These are phyloP conservation scores for Scytalidium sp. DNA, from an alignment of 2,329 filamentous ascomycete genomes.

Conservation along the genomic window DNA sequence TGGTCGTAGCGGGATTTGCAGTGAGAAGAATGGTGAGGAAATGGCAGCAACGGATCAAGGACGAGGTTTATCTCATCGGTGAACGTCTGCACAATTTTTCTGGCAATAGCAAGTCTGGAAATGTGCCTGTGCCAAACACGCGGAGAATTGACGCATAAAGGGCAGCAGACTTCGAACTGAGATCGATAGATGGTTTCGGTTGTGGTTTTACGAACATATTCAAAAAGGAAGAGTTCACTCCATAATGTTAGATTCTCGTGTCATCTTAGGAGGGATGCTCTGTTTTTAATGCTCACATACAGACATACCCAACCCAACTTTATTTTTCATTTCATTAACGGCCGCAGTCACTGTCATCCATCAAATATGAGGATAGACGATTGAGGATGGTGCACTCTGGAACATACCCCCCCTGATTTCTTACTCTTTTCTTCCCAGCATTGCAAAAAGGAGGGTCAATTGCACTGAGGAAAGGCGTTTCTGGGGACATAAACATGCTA, in stretches of 20 bases:
- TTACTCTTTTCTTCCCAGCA: not conserved
- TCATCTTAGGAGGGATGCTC: too few relatives aligned
- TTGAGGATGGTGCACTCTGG: too few relatives aligned
- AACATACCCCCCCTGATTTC: not conserved
- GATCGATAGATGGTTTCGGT: not conserved
- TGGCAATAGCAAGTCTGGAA: conserved; percentile 38
- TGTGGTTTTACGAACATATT: not conserved
- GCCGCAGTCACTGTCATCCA: too few relatives aligned
- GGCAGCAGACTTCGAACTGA: too few relatives aligned
- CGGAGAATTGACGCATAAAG: not conserved
- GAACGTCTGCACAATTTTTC: conserved; percentile 95
- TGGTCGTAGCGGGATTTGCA: conserved; percentile 49
- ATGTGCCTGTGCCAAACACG: not conserved
- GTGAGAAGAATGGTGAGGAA: conserved; percentile 61
- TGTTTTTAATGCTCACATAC: too few relatives aligned
- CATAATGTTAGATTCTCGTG: too few relatives aligned
- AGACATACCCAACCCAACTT: too few relatives aligned
- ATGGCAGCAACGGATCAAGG: conserved; percentile 80
- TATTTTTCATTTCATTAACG: too few relatives aligned
- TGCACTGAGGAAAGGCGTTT: not conserved
- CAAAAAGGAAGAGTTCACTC: too few relatives aligned
- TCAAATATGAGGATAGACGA: too few relatives aligned
- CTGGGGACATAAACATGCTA: not conserved
- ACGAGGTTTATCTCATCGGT: conserved; percentile 95
- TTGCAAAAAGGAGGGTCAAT: not conserved